Conservation (phyloP, 164 flowering plant genomes). For the Cinnamomum micranthum region DNA sequence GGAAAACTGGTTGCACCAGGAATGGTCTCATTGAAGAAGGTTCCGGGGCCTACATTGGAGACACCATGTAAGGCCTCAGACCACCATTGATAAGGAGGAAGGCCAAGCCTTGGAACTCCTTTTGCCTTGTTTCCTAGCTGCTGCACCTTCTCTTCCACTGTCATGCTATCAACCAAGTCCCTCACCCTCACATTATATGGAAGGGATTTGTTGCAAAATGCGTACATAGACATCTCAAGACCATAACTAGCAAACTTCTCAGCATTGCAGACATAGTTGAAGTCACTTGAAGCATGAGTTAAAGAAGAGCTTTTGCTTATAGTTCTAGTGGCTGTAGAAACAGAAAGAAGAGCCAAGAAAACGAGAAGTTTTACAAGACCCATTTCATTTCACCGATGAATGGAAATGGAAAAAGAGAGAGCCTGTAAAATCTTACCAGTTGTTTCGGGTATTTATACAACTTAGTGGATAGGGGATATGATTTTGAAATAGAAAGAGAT, state of each 20-base stretch:
- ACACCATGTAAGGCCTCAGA: constrained; percentile 38
- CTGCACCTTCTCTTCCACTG: constrained; percentile 13
- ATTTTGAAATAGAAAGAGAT: too few relatives aligned
- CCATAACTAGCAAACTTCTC: not conserved
- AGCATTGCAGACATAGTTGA: not conserved
- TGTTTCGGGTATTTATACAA: too few relatives aligned
- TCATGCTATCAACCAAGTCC: constrained; percentile 19
- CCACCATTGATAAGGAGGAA: constrained; percentile 30
- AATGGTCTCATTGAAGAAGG: constrained; percentile 5
- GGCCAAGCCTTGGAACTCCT: constrained; percentile 16
- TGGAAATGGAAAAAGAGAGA: too few relatives aligned
- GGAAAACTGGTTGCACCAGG: constrained; percentile 40
- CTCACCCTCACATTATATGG: constrained; percentile 12
- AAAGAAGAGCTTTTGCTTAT: too few relatives aligned
- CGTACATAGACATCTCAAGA: not conserved
- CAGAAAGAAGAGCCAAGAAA: too few relatives aligned
- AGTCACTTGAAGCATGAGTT: too few relatives aligned
- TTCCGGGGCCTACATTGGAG: constrained; percentile 20
- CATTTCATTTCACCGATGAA: too few relatives aligned
- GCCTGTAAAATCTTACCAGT: too few relatives aligned
- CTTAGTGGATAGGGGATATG: too few relatives aligned
- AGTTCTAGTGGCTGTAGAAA: too few relatives aligned
- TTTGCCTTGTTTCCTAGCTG: constrained; percentile 13
- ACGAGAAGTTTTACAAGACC: too few relatives aligned
- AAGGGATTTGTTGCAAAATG: constrained; percentile 5